A percentile compares a stretch with the other conserved stretches of the same genome.
Evolutionary conservation across 2,329 filamentous ascomycete genomes (phyloP).

Genomic region (Pseudogymnoascus sp.): DNA sequence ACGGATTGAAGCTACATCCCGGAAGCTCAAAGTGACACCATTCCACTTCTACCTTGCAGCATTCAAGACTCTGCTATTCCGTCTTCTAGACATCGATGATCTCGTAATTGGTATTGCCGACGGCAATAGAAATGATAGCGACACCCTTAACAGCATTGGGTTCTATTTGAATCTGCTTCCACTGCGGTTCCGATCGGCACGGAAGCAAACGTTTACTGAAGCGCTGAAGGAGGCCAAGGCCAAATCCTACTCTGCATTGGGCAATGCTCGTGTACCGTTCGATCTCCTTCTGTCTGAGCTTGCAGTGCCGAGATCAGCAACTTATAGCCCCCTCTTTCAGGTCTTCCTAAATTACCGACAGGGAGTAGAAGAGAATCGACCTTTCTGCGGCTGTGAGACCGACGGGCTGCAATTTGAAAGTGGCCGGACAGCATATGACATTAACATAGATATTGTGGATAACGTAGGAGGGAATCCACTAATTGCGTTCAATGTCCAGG

Average conservation of each 20-base stretch:
- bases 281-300: slow-evolving; percentile 40
- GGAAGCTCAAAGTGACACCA: slow-evolving; percentile 20
- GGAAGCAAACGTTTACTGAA: slow-evolving; percentile 19
- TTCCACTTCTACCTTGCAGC: slow-evolving; percentile 39
- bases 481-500: slow-evolving; percentile 12
- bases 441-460: slow-evolving; percentile 13
- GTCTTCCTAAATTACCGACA: slow-evolving; percentile 39
- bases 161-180: slow-evolving; percentile 17
- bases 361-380: slow-evolving; percentile 22
- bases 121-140: slow-evolving; percentile 30
- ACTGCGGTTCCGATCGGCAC: slow-evolving; percentile 13
- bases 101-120: slow-evolving; percentile 40
- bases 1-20: background rate
- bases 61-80: slow-evolving; percentile 31
- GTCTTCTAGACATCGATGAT: slow-evolving; percentile 30
- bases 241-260: slow-evolving; percentile 31
- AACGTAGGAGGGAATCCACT: background rate
- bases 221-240: slow-evolving; percentile 18
- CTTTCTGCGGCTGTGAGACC: slow-evolving; percentile 21
- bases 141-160: slow-evolving; percentile 20
- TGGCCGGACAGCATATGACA: slow-evolving; percentile 23
- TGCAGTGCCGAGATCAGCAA: slow-evolving; percentile 30
- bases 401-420: slow-evolving; percentile 14
- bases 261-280: slow-evolving; percentile 39
- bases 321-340: slow-evolving; percentile 38